Conservation (phyloP, 2,329 filamentous ascomycete genomes). For the Berkeleyomyces rouxiae region DNA sequence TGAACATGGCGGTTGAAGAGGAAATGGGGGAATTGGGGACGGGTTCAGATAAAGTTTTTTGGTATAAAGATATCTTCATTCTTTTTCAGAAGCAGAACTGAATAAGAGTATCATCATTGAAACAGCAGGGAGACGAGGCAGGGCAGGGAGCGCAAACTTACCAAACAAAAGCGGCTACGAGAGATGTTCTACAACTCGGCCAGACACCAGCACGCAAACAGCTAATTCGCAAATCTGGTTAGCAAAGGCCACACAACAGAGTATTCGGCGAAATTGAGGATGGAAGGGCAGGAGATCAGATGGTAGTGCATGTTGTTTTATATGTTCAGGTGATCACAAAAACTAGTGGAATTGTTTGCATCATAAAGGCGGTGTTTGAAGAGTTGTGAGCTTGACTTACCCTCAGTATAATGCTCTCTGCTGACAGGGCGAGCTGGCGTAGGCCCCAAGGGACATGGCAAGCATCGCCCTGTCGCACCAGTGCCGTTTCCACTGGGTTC, state of each 20-base stretch:
- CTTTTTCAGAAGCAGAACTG: slow-evolving; percentile 63
- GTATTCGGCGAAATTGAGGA: too few species aligned
- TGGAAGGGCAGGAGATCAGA: slow-evolving; percentile 32
- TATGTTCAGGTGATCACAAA: slow-evolving; percentile 26
- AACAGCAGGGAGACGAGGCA: slow-evolving; percentile 9
- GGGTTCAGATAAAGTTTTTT: slow-evolving; percentile 23
- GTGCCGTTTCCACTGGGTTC: background rate
- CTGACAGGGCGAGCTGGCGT: background rate
- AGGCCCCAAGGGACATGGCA: background rate
- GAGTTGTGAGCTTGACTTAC: background rate
- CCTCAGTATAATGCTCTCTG: background rate
- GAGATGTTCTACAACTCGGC: background rate
- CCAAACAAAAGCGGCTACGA: background rate
- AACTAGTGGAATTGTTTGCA: slow-evolving; percentile 14
- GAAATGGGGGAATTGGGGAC: background rate
- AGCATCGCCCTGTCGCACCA: background rate
- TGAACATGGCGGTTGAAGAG: background rate
- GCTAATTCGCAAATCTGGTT: background rate
- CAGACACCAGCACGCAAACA: too few species aligned
- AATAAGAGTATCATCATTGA: slow-evolving; percentile 48
- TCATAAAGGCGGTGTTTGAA: slow-evolving; percentile 4
- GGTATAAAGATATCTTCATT: slow-evolving; percentile 47
- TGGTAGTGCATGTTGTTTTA: slow-evolving; percentile 54
- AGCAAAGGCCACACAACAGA: background rate
- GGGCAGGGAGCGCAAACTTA: background rate